Evolutionary conservation across 2,329 filamentous ascomycete genomes (phyloP).

Genomic region (Clarireedia homoeocarpa): DNA sequence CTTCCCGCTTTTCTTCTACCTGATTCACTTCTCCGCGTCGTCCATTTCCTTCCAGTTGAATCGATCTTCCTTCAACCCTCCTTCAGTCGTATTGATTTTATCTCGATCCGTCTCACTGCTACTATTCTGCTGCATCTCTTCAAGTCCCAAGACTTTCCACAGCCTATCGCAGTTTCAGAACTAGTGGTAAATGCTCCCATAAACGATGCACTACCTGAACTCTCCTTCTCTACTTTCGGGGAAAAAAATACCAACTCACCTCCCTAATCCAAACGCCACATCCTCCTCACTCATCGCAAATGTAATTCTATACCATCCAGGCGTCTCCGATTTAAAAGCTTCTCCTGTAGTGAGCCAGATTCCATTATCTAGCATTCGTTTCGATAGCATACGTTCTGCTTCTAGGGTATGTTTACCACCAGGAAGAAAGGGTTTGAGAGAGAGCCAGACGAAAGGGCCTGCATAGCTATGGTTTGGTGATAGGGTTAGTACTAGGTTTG

Average conservation of each 20-base stretch:
- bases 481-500: no score
- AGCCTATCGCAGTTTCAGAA: no score
- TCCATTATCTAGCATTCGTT: constrained; percentile 11
- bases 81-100: no score
- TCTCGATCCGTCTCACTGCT: no score
- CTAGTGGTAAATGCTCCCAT: no score
- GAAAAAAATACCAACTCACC: not conserved
- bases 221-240: not conserved
- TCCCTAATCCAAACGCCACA: constrained; percentile 11
- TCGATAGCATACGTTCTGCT: constrained; percentile 8
- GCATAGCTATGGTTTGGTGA: not conserved
- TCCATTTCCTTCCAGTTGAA: no score
- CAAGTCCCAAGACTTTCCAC: no score
- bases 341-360: constrained; percentile 15
- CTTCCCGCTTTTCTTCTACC: no score
- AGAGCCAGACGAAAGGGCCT: constrained; percentile 14
- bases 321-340: constrained; percentile 9
- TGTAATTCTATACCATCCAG: constrained; percentile 12
- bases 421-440: constrained; percentile 8
- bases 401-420: not conserved
- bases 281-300: constrained; percentile 10
- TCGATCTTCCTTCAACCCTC: no score
- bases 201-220: not conserved
- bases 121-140: no score
- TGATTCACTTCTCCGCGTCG: no score